phyloP scores from a whole-genome alignment of 805 yeast species.

The Blastobotrys attinorum region DNA sequence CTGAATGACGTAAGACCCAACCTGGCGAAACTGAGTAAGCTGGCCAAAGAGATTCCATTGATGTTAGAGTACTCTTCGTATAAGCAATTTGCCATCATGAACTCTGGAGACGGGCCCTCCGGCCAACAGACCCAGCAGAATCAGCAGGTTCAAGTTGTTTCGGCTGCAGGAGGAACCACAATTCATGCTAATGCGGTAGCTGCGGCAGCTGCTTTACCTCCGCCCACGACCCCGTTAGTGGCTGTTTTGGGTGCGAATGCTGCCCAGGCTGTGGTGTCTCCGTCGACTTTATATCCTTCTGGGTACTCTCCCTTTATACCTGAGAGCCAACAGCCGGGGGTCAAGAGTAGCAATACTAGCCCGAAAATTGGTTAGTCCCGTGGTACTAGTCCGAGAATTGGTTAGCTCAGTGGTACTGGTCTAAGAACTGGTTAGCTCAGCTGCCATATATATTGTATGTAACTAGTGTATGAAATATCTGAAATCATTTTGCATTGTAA shows the following conservation, averaged over 20 bases:
- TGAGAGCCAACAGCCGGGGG: neutral
- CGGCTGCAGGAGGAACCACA: slow-evolving; percentile 8
- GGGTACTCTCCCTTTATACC: slow-evolving; percentile 15
- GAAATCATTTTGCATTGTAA: no score
- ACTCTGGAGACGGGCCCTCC: neutral
- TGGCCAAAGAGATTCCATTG: slow-evolving; percentile 89
- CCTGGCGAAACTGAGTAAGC: slow-evolving; percentile 73
- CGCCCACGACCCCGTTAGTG: slow-evolving; percentile 32
- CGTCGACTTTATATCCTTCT: slow-evolving; percentile 7
- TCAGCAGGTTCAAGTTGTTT: slow-evolving; percentile 3
- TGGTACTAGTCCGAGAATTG: slow-evolving; percentile 1
- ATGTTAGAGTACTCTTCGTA: slow-evolving; percentile 62
- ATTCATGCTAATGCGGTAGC: neutral
- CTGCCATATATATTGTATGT: no score
- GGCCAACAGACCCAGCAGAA: slow-evolving; percentile 4
- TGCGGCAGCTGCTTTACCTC: slow-evolving; percentile 9
- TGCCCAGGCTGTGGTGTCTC: slow-evolving; percentile 29
- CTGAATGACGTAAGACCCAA: slow-evolving; percentile 73
- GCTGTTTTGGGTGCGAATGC: slow-evolving; percentile 33
- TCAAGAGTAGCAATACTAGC: neutral
- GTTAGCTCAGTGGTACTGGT: no score
- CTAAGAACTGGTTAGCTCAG: no score
- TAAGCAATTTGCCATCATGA: slow-evolving; percentile 22
- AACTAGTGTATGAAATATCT: no score
- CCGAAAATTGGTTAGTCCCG: neutral